Evolutionary conservation across 495 filamentous ascomycete genomes (phyloP), one percentile per base, ranked within the genome.

Genomic region (Pyrenula aspistea): DNA sequence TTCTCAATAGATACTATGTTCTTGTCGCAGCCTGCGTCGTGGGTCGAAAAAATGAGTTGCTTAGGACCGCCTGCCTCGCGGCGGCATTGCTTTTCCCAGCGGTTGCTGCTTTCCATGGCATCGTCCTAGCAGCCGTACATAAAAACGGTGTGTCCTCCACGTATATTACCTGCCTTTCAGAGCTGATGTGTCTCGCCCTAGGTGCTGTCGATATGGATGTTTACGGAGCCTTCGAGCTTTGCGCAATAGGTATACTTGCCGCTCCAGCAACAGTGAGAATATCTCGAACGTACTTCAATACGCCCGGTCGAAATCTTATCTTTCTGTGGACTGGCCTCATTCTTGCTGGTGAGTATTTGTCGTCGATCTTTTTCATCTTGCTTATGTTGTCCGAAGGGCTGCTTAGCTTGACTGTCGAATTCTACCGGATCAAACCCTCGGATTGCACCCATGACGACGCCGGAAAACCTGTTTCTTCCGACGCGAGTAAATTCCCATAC

Each of bases 121-220:
- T 84, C 59, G 77, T 80, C 22, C 72, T 84, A 3, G 77, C 79
- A 1, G 66, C 70, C 2, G 25, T 80, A 22, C 79, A 83, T 62
- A 64, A 73, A 21, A 64, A 75, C 36, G 68, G 80, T 82, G 58
- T 66, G 77, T 67, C 36, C 12, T 25, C 24, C 31, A 47, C 58
- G 10, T 49, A 12, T 8, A 21, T 12, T n/a, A 12, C 55, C 2
- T 19, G 21, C 21, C 42, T 24, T 60, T 24, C 21, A 19, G 15
- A 21, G 50, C 61, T 62, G n/a, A 65, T 59, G 53, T 2, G 15
- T 31, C 15, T 15, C n/a, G 25, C 24, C 24, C 36, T 53, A 82
- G 79, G 67, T 24, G 80, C 78, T 42, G 71, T 83, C 20, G 82
- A 85, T 60, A 80, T 85, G 80, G 82, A 85, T 61, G 67, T 85